phyloP scores from a whole-genome alignment of 306 rosid species.

The Prunus salicina region DNA sequence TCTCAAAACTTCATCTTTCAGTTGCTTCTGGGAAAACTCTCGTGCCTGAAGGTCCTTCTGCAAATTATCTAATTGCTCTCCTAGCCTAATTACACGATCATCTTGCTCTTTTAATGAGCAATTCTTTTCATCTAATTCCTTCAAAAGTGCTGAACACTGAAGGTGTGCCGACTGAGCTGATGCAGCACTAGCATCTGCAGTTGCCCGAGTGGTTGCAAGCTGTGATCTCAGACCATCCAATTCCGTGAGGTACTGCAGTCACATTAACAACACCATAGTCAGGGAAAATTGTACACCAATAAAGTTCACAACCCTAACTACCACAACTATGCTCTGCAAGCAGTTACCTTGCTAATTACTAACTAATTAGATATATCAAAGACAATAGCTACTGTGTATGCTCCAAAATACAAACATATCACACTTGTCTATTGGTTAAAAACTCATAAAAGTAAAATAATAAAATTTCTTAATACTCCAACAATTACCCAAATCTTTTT shows the following conservation, averaged over 20 bases:
- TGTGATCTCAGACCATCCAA: conserved; percentile 72
- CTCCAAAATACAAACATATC: background rate
- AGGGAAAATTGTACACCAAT: background rate
- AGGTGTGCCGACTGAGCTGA: conserved; percentile 77
- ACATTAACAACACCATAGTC: background rate
- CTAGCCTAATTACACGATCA: conserved; percentile 63
- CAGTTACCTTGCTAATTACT: background rate
- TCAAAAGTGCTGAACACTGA: conserved; percentile 63
- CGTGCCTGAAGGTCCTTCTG: conserved; percentile 82
- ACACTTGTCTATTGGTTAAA: background rate
- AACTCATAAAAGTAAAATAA: background rate
- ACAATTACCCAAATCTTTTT: background rate
- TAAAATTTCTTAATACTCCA: background rate
- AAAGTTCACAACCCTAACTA: background rate
- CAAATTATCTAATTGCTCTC: conserved; percentile 76
- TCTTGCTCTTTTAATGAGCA: conserved; percentile 72
- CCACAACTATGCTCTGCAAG: background rate
- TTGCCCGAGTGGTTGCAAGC: conserved; percentile 65
- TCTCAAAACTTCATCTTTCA: conserved; percentile 79
- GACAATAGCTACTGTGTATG: background rate
- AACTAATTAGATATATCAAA: background rate
- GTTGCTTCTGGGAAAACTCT: conserved; percentile 89
- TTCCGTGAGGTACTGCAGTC: conserved; percentile 66
- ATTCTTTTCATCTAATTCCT: conserved; percentile 75
- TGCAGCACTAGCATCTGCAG: conserved; percentile 83